phyloP scores from a whole-genome alignment of 352 stramenopile species.

The Phytophthora pinifolia region DNA sequence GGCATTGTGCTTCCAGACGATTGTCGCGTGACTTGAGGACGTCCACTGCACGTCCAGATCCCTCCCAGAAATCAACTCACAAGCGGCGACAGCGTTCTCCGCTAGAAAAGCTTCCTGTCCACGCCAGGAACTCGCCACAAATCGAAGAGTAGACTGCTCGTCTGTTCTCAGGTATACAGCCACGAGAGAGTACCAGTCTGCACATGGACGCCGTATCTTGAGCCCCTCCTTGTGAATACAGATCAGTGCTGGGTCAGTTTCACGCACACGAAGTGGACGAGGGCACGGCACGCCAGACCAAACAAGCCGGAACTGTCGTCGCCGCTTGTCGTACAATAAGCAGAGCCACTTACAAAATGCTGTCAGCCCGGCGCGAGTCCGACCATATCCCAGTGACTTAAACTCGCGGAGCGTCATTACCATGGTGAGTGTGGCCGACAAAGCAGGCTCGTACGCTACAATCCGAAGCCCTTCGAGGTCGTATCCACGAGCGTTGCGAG shows the following conservation, averaged over 20 bases:
- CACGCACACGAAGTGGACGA: conserved; percentile 50
- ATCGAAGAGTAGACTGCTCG: conserved; percentile 34
- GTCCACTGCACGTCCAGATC: conserved; percentile 32
- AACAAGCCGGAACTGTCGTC: conserved; percentile 48
- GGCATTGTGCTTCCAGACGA: conserved; percentile 37
- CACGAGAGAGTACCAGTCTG: conserved; percentile 26
- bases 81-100: conserved; percentile 25
- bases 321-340: conserved; percentile 55
- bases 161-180: conserved; percentile 42
- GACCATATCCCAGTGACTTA: conserved; percentile 49
- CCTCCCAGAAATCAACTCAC: conserved; percentile 20
- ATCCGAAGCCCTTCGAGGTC: conserved; percentile 48
- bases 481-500: conserved; percentile 46
- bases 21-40: conserved; percentile 13
- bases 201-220: conserved; percentile 9
- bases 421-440: conserved; percentile 38
- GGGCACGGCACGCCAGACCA: conserved; percentile 61
- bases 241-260: conserved; percentile 46
- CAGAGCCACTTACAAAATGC: conserved; percentile 67
- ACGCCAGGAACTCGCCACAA: conserved; percentile 33
- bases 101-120: conserved; percentile 17
- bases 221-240: conserved; percentile 70
- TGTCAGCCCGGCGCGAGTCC: conserved; percentile 35
- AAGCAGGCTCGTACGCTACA: conserved; percentile 51
- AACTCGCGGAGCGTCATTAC: conserved; percentile 48